A percentile compares a stretch with the other conserved stretches of the same genome.
phyloP scores from a whole-genome alignment of 2,329 filamentous ascomycete species.

The Helicocarpus griseus region DNA sequence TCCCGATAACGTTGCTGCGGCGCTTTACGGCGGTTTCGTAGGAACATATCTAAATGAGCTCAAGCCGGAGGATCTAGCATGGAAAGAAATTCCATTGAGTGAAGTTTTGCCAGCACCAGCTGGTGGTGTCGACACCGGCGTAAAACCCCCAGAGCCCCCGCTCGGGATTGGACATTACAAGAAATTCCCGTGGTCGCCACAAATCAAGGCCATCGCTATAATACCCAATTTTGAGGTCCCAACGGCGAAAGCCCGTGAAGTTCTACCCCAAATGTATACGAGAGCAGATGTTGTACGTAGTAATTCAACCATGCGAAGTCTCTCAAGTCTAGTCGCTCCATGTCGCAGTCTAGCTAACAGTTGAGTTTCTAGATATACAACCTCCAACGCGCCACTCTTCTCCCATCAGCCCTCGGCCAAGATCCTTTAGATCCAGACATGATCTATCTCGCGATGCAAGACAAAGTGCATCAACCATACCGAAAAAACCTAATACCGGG shows the following conservation, averaged over 20 bases:
- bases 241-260: slow-evolving; percentile 82
- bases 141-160: slow-evolving; percentile 79
- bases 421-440: slow-evolving; percentile 85
- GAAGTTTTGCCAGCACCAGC: slow-evolving; percentile 87
- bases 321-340: not conserved
- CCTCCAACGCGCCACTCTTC: slow-evolving; percentile 81
- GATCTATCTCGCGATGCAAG: slow-evolving; percentile 97
- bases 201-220: slow-evolving; percentile 94
- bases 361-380: slow-evolving; percentile 55
- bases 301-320: not conserved
- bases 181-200: slow-evolving; percentile 84
- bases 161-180: slow-evolving; percentile 90
- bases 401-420: slow-evolving; percentile 80
- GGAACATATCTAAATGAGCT: slow-evolving; percentile 93
- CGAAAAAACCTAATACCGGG: slow-evolving; percentile 85
- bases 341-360: not conserved
- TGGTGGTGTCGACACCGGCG: slow-evolving; percentile 82
- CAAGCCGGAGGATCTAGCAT: slow-evolving; percentile 75
- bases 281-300: slow-evolving; percentile 68
- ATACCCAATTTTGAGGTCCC: slow-evolving; percentile 93
- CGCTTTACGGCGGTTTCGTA: slow-evolving; percentile 91
- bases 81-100: slow-evolving; percentile 86
- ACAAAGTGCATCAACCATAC: slow-evolving; percentile 96
- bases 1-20: slow-evolving; percentile 89
- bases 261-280: slow-evolving; percentile 70